Percentiles rank a stretch among this genome's conserved stretches.
These are phyloP conservation scores for Entophlyctis luteolus DNA, from an alignment of 192 early-diverging fungal species.

Conservation along the genomic window DNA sequence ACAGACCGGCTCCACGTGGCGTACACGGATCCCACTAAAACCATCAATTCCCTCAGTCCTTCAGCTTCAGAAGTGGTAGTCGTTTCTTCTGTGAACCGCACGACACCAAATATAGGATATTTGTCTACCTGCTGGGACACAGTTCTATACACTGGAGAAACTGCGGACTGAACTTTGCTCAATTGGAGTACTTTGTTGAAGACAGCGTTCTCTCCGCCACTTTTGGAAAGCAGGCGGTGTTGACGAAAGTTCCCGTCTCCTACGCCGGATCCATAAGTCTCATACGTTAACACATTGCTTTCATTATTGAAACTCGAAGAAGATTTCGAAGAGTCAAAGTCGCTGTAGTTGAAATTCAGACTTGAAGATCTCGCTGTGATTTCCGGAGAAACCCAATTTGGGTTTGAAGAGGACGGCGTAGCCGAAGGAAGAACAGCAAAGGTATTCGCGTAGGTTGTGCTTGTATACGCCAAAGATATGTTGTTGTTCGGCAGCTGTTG, in stretches of 20 bases:
- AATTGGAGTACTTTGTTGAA: background rate
- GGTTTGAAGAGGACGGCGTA: background rate
- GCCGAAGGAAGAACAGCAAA: background rate
- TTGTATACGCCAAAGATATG: background rate
- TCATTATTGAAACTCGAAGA: too few relatives aligned
- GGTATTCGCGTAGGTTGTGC: background rate
- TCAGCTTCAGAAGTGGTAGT: background rate
- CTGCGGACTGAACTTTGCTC: background rate
- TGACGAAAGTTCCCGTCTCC: background rate
- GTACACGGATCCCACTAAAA: slow-evolving; percentile 10
- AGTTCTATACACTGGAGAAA: background rate
- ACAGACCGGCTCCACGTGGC: slow-evolving; percentile 12
- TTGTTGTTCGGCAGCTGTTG: background rate
- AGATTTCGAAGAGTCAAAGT: too few relatives aligned
- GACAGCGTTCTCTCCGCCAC: background rate
- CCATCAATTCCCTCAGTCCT: background rate
- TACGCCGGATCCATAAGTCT: too few relatives aligned
- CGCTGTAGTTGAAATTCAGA: too few relatives aligned
- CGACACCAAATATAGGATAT: slow-evolving; percentile 7
- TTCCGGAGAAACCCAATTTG: too few relatives aligned
- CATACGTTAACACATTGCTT: too few relatives aligned
- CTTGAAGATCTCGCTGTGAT: too few relatives aligned
- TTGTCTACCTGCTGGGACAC: background rate
- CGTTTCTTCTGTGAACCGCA: background rate
- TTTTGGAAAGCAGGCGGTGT: background rate